These are phyloP conservation scores for Aspergillus ruber DNA, from an alignment of 2,329 filamentous ascomycete species.

Conservation along the genomic window DNA sequence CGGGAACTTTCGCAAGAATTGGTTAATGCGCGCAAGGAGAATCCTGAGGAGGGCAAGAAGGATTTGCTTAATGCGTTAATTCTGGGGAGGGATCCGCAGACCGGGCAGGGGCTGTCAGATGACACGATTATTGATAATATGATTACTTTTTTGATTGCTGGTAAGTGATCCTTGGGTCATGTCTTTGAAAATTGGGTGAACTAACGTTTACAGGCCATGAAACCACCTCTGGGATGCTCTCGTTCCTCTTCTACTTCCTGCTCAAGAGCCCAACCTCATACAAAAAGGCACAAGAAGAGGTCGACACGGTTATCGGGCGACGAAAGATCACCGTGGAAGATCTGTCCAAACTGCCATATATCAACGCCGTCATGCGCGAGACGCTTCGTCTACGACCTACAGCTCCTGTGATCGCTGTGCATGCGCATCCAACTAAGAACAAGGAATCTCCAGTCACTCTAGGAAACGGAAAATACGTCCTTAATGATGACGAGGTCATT, in stretches of 20 bases:
- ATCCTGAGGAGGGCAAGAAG: conserved; percentile 51
- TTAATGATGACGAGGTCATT: conserved; percentile 49
- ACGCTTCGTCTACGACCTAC: conserved; percentile 56
- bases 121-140: conserved; percentile 62
- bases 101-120: conserved; percentile 58
- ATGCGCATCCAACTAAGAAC: conserved; percentile 40
- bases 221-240: conserved; percentile 62
- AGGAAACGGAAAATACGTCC: conserved; percentile 56
- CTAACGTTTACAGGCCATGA: conserved; percentile 55
- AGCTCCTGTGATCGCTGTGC: conserved; percentile 49
- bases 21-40: conserved; percentile 51
- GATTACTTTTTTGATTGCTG: conserved; percentile 65
- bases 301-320: conserved; percentile 58
- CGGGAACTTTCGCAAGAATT: conserved; percentile 54
- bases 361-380: conserved; percentile 60
- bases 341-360: conserved; percentile 58
- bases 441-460: conserved; percentile 41
- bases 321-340: conserved; percentile 55
- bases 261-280: conserved; percentile 57
- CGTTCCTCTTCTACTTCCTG: conserved; percentile 60
- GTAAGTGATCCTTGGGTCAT: too few relatives aligned
- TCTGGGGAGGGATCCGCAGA: conserved; percentile 59
- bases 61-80: conserved; percentile 68
- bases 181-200: too few relatives aligned
- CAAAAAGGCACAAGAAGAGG: conserved; percentile 59